Percentiles rank a stretch among this genome's conserved stretches.
Evolutionary conservation across 139 green algal genomes (phyloP).

Genomic region (Diplosphaera chodatii): DNA sequence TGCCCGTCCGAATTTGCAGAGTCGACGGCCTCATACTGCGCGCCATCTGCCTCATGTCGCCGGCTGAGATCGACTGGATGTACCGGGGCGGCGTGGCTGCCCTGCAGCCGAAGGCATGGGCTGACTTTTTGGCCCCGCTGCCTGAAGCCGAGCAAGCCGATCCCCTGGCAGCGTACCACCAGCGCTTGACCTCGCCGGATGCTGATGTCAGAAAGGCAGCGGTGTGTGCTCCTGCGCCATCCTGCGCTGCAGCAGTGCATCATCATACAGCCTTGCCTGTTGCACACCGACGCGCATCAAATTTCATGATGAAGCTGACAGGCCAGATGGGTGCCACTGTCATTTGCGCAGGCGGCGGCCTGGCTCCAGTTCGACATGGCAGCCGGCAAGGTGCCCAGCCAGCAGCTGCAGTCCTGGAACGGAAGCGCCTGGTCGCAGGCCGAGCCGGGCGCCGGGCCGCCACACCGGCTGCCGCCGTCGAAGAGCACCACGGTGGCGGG

Average conservation of each 20-base stretch:
- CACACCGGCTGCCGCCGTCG: not conserved
- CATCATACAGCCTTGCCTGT: too few relatives aligned
- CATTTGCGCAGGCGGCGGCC: conserved; percentile 25
- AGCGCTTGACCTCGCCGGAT: conserved; percentile 25
- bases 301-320: too few relatives aligned
- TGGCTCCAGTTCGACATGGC: conserved; percentile 45
- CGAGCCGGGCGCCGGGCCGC: not conserved
- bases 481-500: too few relatives aligned
- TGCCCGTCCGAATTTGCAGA: conserved; percentile 4
- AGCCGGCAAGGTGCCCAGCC: conserved; percentile 25
- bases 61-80: conserved; percentile 63
- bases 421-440: conserved; percentile 17
- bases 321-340: too few relatives aligned
- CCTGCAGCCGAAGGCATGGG: conserved; percentile 40
- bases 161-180: conserved; percentile 37
- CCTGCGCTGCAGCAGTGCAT: too few relatives aligned
- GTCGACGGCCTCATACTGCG: conserved; percentile 51
- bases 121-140: conserved; percentile 26
- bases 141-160: conserved; percentile 14
- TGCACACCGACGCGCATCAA: too few relatives aligned
- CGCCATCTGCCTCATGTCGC: conserved; percentile 64
- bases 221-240: too few relatives aligned
- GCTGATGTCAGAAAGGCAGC: conserved; percentile 16
- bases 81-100: conserved; percentile 36
- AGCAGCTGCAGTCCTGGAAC: conserved; percentile 28